Conservation (phyloP, 805 yeast genomes). For the Hanseniaspora occidentalis region DNA sequence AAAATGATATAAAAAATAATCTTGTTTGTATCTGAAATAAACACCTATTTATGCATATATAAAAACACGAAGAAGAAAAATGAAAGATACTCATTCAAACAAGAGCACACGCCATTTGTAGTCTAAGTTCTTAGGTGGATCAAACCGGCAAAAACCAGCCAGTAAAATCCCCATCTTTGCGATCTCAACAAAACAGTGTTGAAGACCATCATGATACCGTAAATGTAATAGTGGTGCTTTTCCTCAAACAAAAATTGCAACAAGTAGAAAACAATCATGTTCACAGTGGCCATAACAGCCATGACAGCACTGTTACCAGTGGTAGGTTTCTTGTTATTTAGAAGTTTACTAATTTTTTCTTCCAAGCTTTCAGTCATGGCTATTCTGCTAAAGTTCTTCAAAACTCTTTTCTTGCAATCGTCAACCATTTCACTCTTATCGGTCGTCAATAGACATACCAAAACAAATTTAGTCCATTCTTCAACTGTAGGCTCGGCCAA, state of each 20-base stretch:
- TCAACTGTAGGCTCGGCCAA: slow-evolving; percentile 29
- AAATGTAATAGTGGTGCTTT: slow-evolving; percentile 2
- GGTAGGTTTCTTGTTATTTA: slow-evolving; percentile 13
- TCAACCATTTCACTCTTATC: slow-evolving; percentile 8
- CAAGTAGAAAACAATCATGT: slow-evolving; percentile 3
- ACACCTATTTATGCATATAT: no score
- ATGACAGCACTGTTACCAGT: slow-evolving; percentile 7
- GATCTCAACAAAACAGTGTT: slow-evolving; percentile 2
- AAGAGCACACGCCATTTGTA: not conserved
- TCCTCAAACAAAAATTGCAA: not conserved
- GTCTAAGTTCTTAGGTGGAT: not conserved
- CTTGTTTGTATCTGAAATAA: no score
- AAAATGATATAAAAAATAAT: no score
- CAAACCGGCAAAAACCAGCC: slow-evolving; percentile 3
- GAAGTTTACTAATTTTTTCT: slow-evolving; percentile 21
- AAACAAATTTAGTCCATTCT: slow-evolving; percentile 42
- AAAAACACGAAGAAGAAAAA: no score
- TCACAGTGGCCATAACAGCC: not conserved
- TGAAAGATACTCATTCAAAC: not conserved
- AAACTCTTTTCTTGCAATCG: slow-evolving; percentile 23
- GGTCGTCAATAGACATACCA: slow-evolving; percentile 24
- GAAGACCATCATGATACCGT: slow-evolving; percentile 4
- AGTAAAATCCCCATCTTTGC: slow-evolving; percentile 5
- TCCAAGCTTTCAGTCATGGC: slow-evolving; percentile 30
- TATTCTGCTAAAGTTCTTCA: slow-evolving; percentile 24